Conservation (phyloP, 2,329 filamentous ascomycete species). For the Trichoderma sp. region DNA sequence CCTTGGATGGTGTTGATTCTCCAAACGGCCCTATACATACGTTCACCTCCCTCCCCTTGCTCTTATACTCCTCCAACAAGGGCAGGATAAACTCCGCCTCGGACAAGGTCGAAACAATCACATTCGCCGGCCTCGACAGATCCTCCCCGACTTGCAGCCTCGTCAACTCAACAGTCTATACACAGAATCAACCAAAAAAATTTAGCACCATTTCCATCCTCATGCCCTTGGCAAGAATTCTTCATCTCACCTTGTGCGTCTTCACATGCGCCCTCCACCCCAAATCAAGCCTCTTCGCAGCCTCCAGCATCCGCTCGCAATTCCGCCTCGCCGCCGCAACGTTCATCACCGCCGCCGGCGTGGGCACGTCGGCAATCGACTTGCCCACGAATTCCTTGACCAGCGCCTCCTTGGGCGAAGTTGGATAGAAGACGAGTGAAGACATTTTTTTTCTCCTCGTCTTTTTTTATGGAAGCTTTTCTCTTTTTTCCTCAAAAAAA, state of each 20-base stretch:
- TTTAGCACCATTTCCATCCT: slow-evolving; percentile 23
- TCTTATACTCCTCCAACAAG: slow-evolving; percentile 60
- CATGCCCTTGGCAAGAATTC: no score
- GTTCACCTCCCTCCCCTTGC: slow-evolving; percentile 57
- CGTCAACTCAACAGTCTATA: slow-evolving; percentile 65
- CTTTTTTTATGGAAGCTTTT: neutral
- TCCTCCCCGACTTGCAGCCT: slow-evolving; percentile 67
- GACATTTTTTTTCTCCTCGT: slow-evolving; percentile 26
- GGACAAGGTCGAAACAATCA: slow-evolving; percentile 73
- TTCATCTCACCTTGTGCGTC: slow-evolving; percentile 70
- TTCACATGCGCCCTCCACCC: slow-evolving; percentile 79
- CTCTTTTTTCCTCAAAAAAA: no score
- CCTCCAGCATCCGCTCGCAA: slow-evolving; percentile 70
- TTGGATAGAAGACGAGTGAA: slow-evolving; percentile 30
- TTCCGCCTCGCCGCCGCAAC: slow-evolving; percentile 65
- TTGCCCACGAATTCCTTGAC: slow-evolving; percentile 53
- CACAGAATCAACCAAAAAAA: neutral
- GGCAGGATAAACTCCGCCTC: slow-evolving; percentile 70
- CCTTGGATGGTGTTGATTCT: no score
- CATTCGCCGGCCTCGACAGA: slow-evolving; percentile 51
- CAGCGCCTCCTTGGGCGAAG: slow-evolving; percentile 32
- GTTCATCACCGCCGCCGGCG: slow-evolving; percentile 70
- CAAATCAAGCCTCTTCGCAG: slow-evolving; percentile 59
- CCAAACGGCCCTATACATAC: slow-evolving; percentile 42
- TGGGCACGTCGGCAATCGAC: slow-evolving; percentile 59